These are phyloP conservation scores for Umbelopsis vinacea DNA, from an alignment of 192 early-diverging fungal species.

Conservation along the genomic window DNA sequence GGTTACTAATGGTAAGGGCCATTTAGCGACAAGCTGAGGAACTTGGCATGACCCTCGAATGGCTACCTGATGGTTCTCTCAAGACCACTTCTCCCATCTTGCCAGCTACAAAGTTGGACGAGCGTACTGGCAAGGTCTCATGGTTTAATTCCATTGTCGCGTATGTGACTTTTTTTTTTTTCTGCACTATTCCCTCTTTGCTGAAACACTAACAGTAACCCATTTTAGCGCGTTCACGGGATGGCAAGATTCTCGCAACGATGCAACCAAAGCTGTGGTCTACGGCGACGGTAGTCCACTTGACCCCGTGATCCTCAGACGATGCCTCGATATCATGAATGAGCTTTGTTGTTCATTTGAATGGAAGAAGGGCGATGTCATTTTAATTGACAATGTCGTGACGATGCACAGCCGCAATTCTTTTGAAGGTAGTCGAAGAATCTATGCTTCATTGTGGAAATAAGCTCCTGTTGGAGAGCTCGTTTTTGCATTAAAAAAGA, in stretches of 20 bases:
- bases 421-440: slow-evolving; percentile 25
- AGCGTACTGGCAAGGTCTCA: slow-evolving; percentile 27
- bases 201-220: background rate
- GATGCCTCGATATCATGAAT: slow-evolving; percentile 33
- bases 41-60: slow-evolving; percentile 39
- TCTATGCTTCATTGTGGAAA: slow-evolving; percentile 28
- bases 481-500: no score
- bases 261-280: slow-evolving; percentile 35
- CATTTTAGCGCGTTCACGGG: slow-evolving; percentile 37
- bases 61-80: slow-evolving; percentile 37
- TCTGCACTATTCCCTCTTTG: background rate
- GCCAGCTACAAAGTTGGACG: slow-evolving; percentile 35
- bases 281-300: slow-evolving; percentile 39
- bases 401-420: slow-evolving; percentile 41
- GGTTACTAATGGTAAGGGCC: background rate
- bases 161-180: background rate
- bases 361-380: slow-evolving; percentile 42
- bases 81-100: slow-evolving; percentile 43
- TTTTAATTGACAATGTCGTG: slow-evolving; percentile 41
- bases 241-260: slow-evolving; percentile 42
- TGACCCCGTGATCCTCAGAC: slow-evolving; percentile 27
- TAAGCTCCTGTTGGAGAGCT: no score
- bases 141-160: slow-evolving; percentile 49
- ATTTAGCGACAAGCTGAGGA: slow-evolving; percentile 6
- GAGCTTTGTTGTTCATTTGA: slow-evolving; percentile 32